Evolutionary conservation across 257 asterid species (phyloP), one percentile per base, ranked within the genome.

Genomic region (Scutellaria galericulata): DNA sequence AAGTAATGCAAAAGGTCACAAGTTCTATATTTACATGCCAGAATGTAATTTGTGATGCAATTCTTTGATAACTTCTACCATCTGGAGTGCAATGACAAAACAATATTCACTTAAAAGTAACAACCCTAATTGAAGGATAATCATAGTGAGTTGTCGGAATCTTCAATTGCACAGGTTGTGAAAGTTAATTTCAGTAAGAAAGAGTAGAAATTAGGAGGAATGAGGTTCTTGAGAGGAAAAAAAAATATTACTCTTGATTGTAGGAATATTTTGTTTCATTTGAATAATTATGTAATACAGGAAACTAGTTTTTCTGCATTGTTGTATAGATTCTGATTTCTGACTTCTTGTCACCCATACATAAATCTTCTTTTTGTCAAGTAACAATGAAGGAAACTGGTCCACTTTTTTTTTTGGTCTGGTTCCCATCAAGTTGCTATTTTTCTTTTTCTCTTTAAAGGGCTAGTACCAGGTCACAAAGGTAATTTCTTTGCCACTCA

Each of bases 281-380:
- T 24, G 27, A 24, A 24, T 24, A 24, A 24, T 24, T 24, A 0
- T 24, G 27, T 24, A 24, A 24, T 24, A 24, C 27, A 24, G 1
- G 27, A 24, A 24, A 15, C 14, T 52, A 52, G 58, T 52, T 52
- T 52, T 9, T 52, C 14, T 18, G 10, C 27, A 14, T 3, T 52
- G 58, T 52, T n/a, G 58, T 20, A 52, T 15, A 52, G 15, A 52
- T 15, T 15, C 58, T 52, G 10, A 15, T 24, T 7, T 52, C 9
- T 52, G 58, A 24, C 27, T 24, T 24, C 27, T 24, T 24, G 27
- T 52, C 31, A 52, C 31, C 58, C 9, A 24, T 1, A 24, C 14
- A 52, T 15, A 52, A n/a, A 52, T 52, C 27, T n/a, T 52, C 58
- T 52, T 52, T 52, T 52, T 27, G 58, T 52, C 31, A 7, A 52